phyloP scores from a whole-genome alignment of 2,329 filamentous ascomycete genomes.

The Fusarium chaquense region DNA sequence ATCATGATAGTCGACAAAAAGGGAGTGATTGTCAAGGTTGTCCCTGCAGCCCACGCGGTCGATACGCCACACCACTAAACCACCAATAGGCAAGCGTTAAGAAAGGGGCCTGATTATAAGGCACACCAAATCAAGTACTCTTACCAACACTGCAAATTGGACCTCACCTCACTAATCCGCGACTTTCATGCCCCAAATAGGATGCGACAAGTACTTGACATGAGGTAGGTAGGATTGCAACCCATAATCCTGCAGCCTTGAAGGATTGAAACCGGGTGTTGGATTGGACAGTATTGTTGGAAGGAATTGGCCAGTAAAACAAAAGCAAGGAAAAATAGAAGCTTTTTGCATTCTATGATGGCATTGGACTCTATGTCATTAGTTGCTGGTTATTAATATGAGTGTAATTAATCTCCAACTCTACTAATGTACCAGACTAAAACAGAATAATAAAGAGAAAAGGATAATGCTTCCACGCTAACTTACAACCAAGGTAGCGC shows the following conservation, averaged over 20 bases:
- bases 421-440: not conserved
- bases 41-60: conserved; percentile 41
- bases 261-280: conserved; percentile 17
- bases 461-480: conserved; percentile 6
- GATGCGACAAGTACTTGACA: not conserved
- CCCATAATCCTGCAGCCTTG: conserved; percentile 11
- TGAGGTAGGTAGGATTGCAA: not conserved
- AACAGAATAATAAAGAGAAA: conserved; percentile 5
- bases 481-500: not conserved
- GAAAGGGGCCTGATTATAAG: conserved; percentile 18
- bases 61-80: conserved; percentile 33
- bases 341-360: not conserved
- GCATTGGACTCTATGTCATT: not conserved
- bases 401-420: conserved; percentile 11
- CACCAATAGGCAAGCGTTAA: conserved; percentile 10
- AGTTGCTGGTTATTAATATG: no score
- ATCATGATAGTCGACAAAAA: conserved; percentile 22
- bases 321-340: not conserved
- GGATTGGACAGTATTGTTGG: conserved; percentile 4
- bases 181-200: conserved; percentile 8
- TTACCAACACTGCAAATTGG: conserved; percentile 17
- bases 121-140: not conserved
- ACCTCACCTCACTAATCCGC: not conserved
- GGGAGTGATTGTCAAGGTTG: conserved; percentile 4
- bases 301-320: conserved; percentile 31